These are phyloP conservation scores for Acacia confusa DNA, from an alignment of 306 rosid genomes.

Conservation along the genomic window DNA sequence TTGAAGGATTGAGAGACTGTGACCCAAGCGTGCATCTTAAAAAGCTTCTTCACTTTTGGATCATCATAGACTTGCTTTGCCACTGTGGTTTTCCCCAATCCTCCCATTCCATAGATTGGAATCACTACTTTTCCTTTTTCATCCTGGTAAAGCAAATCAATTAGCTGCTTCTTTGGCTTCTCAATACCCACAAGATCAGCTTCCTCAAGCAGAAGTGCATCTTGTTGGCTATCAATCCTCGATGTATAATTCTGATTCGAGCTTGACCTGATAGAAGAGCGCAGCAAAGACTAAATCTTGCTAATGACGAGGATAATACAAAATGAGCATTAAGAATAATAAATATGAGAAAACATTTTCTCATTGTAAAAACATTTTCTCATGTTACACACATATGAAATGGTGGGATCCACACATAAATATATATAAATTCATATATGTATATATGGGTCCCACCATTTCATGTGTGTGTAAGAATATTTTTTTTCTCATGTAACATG, in stretches of 20 bases:
- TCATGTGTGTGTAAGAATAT: no score
- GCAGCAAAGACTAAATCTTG: background rate
- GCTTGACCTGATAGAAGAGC: constrained; percentile 7
- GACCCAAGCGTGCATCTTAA: constrained; percentile 56
- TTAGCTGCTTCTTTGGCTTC: constrained; percentile 44
- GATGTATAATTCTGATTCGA: constrained; percentile 11
- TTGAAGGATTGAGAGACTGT: constrained; percentile 36
- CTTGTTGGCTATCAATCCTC: constrained; percentile 48
- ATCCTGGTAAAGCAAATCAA: constrained; percentile 42
- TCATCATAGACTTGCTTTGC: constrained; percentile 59
- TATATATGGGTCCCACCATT: no score
- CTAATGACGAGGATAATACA: background rate
- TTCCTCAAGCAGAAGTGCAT: constrained; percentile 66
- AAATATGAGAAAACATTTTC: no score
- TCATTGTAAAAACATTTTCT: no score
- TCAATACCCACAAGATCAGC: constrained; percentile 69
- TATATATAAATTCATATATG: no score
- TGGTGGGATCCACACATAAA: no score
- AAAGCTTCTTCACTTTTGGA: constrained; percentile 45
- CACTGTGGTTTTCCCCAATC: constrained; percentile 55
- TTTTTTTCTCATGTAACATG: no score
- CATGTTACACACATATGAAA: no score
- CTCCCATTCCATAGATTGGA: constrained; percentile 61
- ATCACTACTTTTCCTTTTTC: constrained; percentile 40
- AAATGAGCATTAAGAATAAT: no score